Evolutionary conservation across 1,284 basidiomycete genomes (phyloP), one percentile per base, ranked within the genome.

Genomic region (Rhodofomes roseus): DNA sequence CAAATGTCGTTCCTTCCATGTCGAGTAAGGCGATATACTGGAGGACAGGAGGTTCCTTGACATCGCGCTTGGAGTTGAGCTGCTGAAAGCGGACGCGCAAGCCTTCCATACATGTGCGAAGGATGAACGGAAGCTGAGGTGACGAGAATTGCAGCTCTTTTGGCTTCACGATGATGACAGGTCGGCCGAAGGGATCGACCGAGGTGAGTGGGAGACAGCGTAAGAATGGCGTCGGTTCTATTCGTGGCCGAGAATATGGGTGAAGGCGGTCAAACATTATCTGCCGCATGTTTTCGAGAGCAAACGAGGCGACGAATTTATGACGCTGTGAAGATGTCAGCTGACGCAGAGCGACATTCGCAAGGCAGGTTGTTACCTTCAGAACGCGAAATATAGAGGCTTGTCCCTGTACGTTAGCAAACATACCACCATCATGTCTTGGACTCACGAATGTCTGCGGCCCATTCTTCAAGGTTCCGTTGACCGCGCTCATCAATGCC

Each of bases 1-100:
- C 80, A 54, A 89, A 74, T 16, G 87, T 82, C 23, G 85, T 74
- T 52, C 78, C 77, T 44, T 80, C 75, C 58, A 92, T 76, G 73
- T 93, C 90, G n/a, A 92, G 73, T 41, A 93, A 68, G 41, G 85
- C 75, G 41, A 87, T 77, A 72, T 85, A 91, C 70, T 92, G 91
- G 48, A 92, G 74, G 22, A 81, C 75, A 40, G 78, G 77, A 8
- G 61, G 54, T 12, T 72, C 68, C 44, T 63, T 63, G 55, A 57
- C 39, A 39, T 54, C n/a, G 41, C 54, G 31, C 34, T 36, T 20
- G 50, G 55, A 56, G 67, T 79, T 80, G 43, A 83, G 67, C 43
- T 68, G 66, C 60, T 74, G 74, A 43, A 89, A 74, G 68, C 85
- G 79, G 53, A 79, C 61, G 63, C 86, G 79, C 23, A 88, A 77